Conservation (phyloP, 2,329 filamentous ascomycete genomes). For the Xylariaceae sp. region DNA sequence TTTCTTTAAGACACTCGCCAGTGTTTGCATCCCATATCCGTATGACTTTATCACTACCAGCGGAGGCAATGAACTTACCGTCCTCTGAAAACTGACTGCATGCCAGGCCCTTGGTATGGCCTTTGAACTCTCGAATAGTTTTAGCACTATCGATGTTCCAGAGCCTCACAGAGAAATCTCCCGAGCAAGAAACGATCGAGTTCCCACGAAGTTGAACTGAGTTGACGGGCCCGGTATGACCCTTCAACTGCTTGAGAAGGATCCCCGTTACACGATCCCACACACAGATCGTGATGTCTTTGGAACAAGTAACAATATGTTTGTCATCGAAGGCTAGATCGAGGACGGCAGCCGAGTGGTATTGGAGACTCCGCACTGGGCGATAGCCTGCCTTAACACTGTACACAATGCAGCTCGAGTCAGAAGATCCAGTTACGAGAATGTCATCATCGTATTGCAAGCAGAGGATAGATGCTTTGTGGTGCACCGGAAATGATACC, state of each 20-base stretch:
- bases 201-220: conserved; percentile 93
- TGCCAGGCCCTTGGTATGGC: conserved; percentile 88
- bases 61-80: conserved; percentile 86
- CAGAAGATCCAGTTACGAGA: conserved; percentile 91
- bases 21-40: conserved; percentile 95
- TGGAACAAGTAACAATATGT: conserved; percentile 95
- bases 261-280: conserved; percentile 82
- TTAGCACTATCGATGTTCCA: conserved; percentile 91
- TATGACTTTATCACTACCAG: conserved; percentile 92
- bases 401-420: conserved; percentile 88
- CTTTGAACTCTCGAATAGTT: conserved; percentile 83
- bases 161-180: conserved; percentile 87
- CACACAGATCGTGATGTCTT: conserved; percentile 89
- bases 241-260: conserved; percentile 73
- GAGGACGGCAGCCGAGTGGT: conserved; percentile 83
- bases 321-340: conserved; percentile 90
- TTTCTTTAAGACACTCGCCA: conserved; percentile 74
- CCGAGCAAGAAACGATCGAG: conserved; percentile 87
- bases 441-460: conserved; percentile 91
- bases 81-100: conserved; percentile 97
- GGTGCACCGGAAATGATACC: conserved; percentile 61
- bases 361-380: conserved; percentile 71
- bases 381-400: conserved; percentile 73
- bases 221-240: conserved; percentile 90
- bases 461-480: conserved; percentile 90